Evolutionary conservation across 805 yeast species (phyloP).

Genomic region (Metschnikowia matae): DNA sequence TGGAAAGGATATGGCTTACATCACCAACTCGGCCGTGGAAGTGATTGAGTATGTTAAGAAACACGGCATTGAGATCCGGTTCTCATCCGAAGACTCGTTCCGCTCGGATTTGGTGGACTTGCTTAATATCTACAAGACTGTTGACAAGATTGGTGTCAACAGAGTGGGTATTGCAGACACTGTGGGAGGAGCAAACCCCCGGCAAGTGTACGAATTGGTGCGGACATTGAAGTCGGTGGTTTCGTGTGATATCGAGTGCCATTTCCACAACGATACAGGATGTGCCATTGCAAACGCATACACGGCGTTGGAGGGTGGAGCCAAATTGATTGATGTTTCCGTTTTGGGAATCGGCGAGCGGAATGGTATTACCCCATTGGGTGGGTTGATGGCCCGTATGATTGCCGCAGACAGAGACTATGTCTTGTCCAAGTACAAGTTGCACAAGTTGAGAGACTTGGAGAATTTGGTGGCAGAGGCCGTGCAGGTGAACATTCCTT

Average conservation of each 20-base stretch:
- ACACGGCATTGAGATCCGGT: slow-evolving; percentile 94
- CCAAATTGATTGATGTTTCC: slow-evolving; percentile 88
- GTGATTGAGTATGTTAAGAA: slow-evolving; percentile 96
- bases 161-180: slow-evolving; percentile 99
- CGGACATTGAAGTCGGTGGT: slow-evolving; percentile 91
- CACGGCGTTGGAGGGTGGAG: slow-evolving; percentile 98
- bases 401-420: slow-evolving; percentile 97
- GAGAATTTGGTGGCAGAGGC: slow-evolving; percentile 96
- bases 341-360: slow-evolving; percentile 98
- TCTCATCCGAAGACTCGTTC: slow-evolving; percentile 95
- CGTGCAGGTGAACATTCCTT: slow-evolving; percentile 94
- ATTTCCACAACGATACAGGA: slow-evolving; percentile 98
- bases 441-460: slow-evolving; percentile 92
- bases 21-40: slow-evolving; percentile 92
- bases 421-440: slow-evolving; percentile 88
- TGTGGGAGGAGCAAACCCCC: slow-evolving; percentile 98
- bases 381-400: slow-evolving; percentile 99
- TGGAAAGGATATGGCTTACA: slow-evolving; percentile 98
- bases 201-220: slow-evolving; percentile 96
- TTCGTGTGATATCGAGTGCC: slow-evolving; percentile 96
- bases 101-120: slow-evolving; percentile 94
- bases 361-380: slow-evolving; percentile 96
- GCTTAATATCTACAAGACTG: slow-evolving; percentile 92
- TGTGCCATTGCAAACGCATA: slow-evolving; percentile 98
- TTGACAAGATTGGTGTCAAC: slow-evolving; percentile 95